Evolutionary conservation across 805 yeast species (phyloP), one percentile per base, ranked within the genome.

Genomic region (Kockiozyma suomiensis): DNA sequence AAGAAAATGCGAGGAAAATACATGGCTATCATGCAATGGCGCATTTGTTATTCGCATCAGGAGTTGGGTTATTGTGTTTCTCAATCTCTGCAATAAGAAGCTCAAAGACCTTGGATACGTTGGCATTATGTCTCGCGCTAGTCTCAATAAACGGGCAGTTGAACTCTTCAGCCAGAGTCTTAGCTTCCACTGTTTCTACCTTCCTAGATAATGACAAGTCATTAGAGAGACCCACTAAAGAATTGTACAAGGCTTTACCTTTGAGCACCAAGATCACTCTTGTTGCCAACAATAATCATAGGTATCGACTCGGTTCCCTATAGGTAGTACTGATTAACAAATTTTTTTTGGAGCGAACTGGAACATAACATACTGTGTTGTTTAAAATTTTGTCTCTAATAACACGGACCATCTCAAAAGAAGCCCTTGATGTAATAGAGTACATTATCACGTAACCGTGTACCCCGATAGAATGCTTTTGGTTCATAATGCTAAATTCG

Each of bases 351-450:
- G 38, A 6, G 30, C 6, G 13, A 25, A 17, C 8, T 3, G 19
- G 50, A 3, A 19, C 23, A 28, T n/a, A 5, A 51, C 59, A 37
- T 52, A 64, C 70, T 46, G 69, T 62, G 50, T 59, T 81, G 69
- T 90, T 90, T 61, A 90, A 76, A 55, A 91, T 85, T 78, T 90
- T 90, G 72, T 90, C 97, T 70, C 96, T 81, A 41, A 92, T 86
- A 43, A 87, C 79, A 58, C 82, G 84, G 50, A 91, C 77, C 73
- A 89, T 79, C 54, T 88, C 94, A 72, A 91, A 90, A 19, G 93
- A 85, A 62, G 85, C 82, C 67, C 87, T 77, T 47, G 91, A 86
- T 32, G 89, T 85, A 55, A 91, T 91, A 51, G 93, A 87, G 75
- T 89, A 91, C 47, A 90, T 88, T 45, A 92, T 75, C 46, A 91